Evolutionary conservation across 805 yeast genomes (phyloP), one percentile per base, ranked within the genome.

Genomic region (Myxozyma kluyveri): DNA sequence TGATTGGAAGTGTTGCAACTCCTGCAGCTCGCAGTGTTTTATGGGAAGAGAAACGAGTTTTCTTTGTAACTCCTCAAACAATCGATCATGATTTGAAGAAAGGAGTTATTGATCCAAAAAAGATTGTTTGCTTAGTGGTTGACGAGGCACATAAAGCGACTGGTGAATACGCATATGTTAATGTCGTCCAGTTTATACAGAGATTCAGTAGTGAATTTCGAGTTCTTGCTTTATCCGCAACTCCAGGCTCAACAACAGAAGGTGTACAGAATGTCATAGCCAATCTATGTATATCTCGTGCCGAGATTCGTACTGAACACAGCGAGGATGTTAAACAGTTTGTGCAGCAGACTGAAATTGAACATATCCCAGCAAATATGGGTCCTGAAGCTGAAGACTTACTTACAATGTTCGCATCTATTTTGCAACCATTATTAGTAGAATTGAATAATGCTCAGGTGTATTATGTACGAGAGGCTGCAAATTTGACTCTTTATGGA

Each of bases 111-210:
- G 81, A 88, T 63, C 96, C 98, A 0, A 83, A 80, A 58, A 76
- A 77, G 22, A 73, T 93, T 12, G 84, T 81, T 0, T 79, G 93
- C 47, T 62, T 95, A 40, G 91, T 93, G 2, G 76, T 93, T 22
- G 99, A 93, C 69, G 99, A 93, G 71, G 98, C 99, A 0, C 99
- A 93, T 67, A 74, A 96, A 44, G 89, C 97, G 0, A 83, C 84
- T 46, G 96, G 96, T 0, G 84, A 87, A 49, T 90, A 89, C 65
- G 86, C 98, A 0, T 91, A 91, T 63, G 84, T 84, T 42, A 84
- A 86, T 50, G 90, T 91, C n/a, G 87, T 86, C 2, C 73, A 79
- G 56, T 82, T 80, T 61, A 66, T 86, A 10, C 75, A 77, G 26
- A 69, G 87, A 46, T 82, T 81, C 64, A 83, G 80, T 54, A 75